A percentile compares a stretch with the other conserved stretches of the same genome.
phyloP scores from a whole-genome alignment of 805 yeast genomes.

The Pichia manshurica region DNA sequence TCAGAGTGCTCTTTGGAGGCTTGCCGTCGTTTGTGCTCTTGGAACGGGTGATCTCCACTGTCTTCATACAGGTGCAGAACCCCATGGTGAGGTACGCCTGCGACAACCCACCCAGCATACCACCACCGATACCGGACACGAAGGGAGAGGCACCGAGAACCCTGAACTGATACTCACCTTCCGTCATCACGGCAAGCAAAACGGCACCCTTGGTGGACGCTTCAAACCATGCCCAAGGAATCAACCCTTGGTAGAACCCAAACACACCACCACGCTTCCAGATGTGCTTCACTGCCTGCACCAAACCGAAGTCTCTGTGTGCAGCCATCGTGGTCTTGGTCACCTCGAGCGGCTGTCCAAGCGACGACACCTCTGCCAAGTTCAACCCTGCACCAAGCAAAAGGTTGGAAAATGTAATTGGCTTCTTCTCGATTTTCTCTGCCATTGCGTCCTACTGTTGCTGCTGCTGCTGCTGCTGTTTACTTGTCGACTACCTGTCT shows the following conservation, averaged over 20 bases:
- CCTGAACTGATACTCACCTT: slow-evolving; percentile 76
- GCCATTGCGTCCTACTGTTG: too few species aligned
- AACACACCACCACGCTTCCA: slow-evolving; percentile 90
- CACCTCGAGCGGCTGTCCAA: slow-evolving; percentile 97
- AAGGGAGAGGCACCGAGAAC: slow-evolving; percentile 63
- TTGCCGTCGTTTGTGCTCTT: slow-evolving; percentile 69
- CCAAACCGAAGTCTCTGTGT: slow-evolving; percentile 64
- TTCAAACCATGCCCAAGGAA: slow-evolving; percentile 99
- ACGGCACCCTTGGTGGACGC: slow-evolving; percentile 99
- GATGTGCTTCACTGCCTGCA: slow-evolving; percentile 65
- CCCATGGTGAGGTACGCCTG: slow-evolving; percentile 97
- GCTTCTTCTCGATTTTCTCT: slow-evolving; percentile 55
- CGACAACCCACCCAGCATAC: slow-evolving; percentile 92
- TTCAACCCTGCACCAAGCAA: slow-evolving; percentile 90
- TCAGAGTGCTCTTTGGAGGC: slow-evolving; percentile 68
- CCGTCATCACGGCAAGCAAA: slow-evolving; percentile 83
- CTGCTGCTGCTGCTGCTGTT: too few species aligned
- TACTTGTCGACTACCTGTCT: too few species aligned
- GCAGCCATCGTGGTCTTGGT: slow-evolving; percentile 98
- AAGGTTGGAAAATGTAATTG: slow-evolving; percentile 82
- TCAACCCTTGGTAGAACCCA: slow-evolving; percentile 95
- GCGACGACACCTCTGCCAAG: slow-evolving; percentile 85
- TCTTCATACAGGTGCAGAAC: slow-evolving; percentile 98
- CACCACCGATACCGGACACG: slow-evolving; percentile 89
- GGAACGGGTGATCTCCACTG: slow-evolving; percentile 91